Percentiles rank a stretch among this genome's conserved stretches.
Conservation (phyloP, 2,329 filamentous ascomycete genomes). For the Helotiales sp. region DNA sequence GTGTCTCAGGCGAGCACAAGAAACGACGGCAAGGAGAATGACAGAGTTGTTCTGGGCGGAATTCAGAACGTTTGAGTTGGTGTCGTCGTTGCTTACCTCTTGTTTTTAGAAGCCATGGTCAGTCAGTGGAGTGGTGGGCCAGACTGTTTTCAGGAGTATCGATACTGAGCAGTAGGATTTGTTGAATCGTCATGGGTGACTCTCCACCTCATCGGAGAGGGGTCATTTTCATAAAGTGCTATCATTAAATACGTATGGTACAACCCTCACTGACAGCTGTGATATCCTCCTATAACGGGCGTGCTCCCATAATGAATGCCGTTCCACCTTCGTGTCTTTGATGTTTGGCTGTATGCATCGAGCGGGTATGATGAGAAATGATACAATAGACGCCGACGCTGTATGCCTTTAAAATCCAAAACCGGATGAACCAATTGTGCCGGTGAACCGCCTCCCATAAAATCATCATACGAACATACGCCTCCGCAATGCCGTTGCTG, state of each 20-base stretch:
- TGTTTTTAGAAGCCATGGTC: neutral
- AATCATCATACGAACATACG: conserved; percentile 21
- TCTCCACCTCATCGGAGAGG: neutral
- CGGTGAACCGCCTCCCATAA: conserved; percentile 6
- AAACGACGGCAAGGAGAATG: conserved; percentile 28
- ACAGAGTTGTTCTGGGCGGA: conserved; percentile 32
- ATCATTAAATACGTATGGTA: conserved; percentile 31
- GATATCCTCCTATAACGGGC: conserved; percentile 9
- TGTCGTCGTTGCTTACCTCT: neutral
- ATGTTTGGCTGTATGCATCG: conserved; percentile 26
- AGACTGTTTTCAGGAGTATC: neutral
- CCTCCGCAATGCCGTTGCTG: conserved; percentile 30
- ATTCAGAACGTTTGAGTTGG: conserved; percentile 35
- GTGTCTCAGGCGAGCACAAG: conserved; percentile 29
- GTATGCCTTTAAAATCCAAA: conserved; percentile 30
- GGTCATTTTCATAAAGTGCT: conserved; percentile 12
- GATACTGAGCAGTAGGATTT: neutral
- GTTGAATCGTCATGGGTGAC: neutral
- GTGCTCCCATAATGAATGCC: conserved; percentile 19
- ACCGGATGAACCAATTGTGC: neutral
- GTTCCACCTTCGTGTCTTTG: conserved; percentile 11
- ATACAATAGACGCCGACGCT: conserved; percentile 36
- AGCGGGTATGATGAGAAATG: conserved; percentile 36
- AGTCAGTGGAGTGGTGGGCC: neutral
- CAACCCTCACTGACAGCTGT: conserved; percentile 19